Base-by-base conservation (phyloP, 768 basidiomycete species). In the Termitomyces sp. region DNA sequence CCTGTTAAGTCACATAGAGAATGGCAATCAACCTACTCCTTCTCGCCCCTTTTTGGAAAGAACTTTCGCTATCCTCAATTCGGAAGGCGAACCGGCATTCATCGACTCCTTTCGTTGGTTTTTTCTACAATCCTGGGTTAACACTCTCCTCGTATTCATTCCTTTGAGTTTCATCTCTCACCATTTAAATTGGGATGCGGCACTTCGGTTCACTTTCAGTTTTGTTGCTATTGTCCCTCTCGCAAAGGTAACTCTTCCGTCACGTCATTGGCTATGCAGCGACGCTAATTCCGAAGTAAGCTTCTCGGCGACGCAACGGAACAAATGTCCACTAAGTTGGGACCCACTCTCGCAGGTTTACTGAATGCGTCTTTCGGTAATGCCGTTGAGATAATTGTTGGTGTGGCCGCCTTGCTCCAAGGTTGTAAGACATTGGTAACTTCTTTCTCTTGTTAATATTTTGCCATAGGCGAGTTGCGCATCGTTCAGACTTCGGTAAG, bases 401-500 rank as follows among this genome's bases (percentile, higher is more conserved):
- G 92, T 43, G 74, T 96, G 60, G 88, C 90, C 52, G 94, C 94
- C 33, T 75, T 97, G 18, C 66, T 86, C 9, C 88, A 92, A 76
- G 85, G 89, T 89, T 36, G 38, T 51, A 20, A 38, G 18, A 56
- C 28, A 26, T 13, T 22, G 26, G 22, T 22, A 26, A 47, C 32
- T 24, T 35, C 11, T 47, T 36, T 6, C 45, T 26, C 24, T 35
- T 13, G 20, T 59, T 54, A 45, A 58, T 58, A 26, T n/a, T 43
- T 47, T 22, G 24, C 28, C 41, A 36, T 64, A 88, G 90, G 82
- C 55, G 80, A 97, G 71, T 77, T 94, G 18, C 85, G 90, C 36
- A 89, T 97, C 65, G 94, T 97, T 2, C 93, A 97, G 71, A 94
- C 92, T 30, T 94, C 93, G 38, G 89, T 90, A 58, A 59, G 82